A percentile compares a stretch with the other conserved stretches of the same genome.
Conservation (phyloP, 2,329 filamentous ascomycete genomes). For the Pseudogymnoascus sp. region DNA sequence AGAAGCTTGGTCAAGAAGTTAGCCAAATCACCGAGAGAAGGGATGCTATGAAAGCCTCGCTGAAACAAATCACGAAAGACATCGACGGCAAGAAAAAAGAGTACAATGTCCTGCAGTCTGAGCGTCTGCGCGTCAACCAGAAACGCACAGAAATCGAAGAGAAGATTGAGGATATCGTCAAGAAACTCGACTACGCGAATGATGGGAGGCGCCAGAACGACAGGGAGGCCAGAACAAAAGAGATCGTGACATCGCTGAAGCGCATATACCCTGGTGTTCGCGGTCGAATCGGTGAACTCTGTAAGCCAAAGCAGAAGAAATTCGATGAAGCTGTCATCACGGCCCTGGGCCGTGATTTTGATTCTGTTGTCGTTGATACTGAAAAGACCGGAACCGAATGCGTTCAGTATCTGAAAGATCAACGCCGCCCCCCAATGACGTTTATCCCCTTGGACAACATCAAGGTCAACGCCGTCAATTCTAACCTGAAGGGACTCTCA, state of each 20-base stretch:
- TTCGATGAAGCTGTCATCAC: conserved; percentile 89
- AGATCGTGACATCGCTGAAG: conserved; percentile 79
- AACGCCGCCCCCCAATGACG: conserved; percentile 78
- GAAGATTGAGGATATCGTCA: conserved; percentile 74
- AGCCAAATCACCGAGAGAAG: conserved; percentile 62
- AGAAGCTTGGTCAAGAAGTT: conserved; percentile 68
- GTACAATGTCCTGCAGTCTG: conserved; percentile 76
- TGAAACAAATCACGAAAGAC: conserved; percentile 66
- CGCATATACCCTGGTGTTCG: conserved; percentile 87
- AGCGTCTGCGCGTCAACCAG: conserved; percentile 73
- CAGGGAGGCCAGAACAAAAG: conserved; percentile 70
- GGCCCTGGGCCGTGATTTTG: conserved; percentile 85
- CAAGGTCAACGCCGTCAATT: conserved; percentile 85
- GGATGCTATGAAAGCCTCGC: conserved; percentile 51
- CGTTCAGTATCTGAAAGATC: conserved; percentile 87
- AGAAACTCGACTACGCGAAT: conserved; percentile 77
- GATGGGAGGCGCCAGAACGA: conserved; percentile 80
- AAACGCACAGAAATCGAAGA: conserved; percentile 85
- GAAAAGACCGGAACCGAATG: conserved; percentile 92
- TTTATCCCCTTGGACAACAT: conserved; percentile 97
- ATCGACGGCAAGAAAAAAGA: conserved; percentile 86
- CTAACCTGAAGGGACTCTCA: conserved; percentile 81
- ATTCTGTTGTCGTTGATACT: conserved; percentile 89
- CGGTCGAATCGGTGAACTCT: conserved; percentile 83
- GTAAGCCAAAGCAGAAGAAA: conserved; percentile 95